Evolutionary conservation across 306 rosid species (phyloP).

Genomic region (Vigna angularis): DNA sequence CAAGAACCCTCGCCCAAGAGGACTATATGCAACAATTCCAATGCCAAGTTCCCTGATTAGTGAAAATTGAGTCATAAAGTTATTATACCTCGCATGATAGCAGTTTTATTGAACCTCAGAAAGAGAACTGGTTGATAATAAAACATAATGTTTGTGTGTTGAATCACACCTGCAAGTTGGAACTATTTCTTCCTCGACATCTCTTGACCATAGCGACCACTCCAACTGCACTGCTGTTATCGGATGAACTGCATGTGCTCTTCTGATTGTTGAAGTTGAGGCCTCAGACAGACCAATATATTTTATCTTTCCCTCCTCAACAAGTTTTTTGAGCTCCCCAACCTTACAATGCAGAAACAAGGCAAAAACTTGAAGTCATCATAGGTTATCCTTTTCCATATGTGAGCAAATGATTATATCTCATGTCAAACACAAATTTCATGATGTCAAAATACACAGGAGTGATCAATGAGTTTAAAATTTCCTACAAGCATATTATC

Average conservation of each 20-base stretch:
- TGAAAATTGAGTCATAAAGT: neutral
- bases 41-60: slow-evolving; percentile 61
- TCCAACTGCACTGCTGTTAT: slow-evolving; percentile 68
- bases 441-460: too few species aligned
- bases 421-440: too few species aligned
- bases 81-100: neutral
- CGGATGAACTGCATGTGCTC: slow-evolving; percentile 80
- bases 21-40: slow-evolving; percentile 74
- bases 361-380: neutral
- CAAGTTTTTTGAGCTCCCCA: slow-evolving; percentile 68
- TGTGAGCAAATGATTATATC: neutral
- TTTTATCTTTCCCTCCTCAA: slow-evolving; percentile 68
- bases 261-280: slow-evolving; percentile 71
- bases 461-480: too few species aligned
- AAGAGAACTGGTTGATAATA: neutral
- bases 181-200: slow-evolving; percentile 64
- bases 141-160: neutral
- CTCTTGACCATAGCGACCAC: slow-evolving; percentile 72
- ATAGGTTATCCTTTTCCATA: neutral
- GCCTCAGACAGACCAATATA: slow-evolving; percentile 73
- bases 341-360: slow-evolving; percentile 44
- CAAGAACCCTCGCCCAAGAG: slow-evolving; percentile 71
- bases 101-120: neutral
- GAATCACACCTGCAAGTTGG: slow-evolving; percentile 65
- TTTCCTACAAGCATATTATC: too few species aligned